Evolutionary conservation across 2,329 filamentous ascomycete species (phyloP), one percentile per base, ranked within the genome.

Genomic region (Macrophomina pseudophaseolina): DNA sequence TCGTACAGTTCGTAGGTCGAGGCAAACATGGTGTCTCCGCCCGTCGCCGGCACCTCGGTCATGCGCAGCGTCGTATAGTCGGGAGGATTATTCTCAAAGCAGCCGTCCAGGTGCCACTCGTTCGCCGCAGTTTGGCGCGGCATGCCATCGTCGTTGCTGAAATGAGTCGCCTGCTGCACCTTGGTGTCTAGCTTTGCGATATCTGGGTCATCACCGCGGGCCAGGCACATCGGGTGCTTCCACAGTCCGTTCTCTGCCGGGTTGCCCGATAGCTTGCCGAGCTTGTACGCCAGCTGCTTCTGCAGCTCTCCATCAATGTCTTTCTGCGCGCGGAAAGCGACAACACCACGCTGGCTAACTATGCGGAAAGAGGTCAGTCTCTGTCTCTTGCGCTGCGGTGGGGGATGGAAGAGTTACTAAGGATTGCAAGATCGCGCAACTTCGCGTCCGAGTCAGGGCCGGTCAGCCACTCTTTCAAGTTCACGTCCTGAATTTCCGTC

Each of bases 371-470:
- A 18, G 23, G 64, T 53, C 35, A 65, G 30, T 76, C n/a, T 28
- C n/a, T 9, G 16, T 5, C 5, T 16, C n/a, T 49, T 1, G 2
- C n/a, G 32, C 16, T 14, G 28, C 1, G 7, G 49, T 16, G 1
- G 49, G 9, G 8, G 12, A 28, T 8, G 38, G 23, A 16, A 7
- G 11, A 69, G 68, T 48, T 70, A 75, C 76, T 76, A 9, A 73
- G 72, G 38, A 78, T 73, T 4, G 88, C 89, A 0, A 92, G 79
- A 71, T 91, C 90, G 0, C 87, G 83, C 23, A 91, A 74, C 30
- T 90, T 79, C 46, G 88, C 85, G 62, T 91, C 88, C 0, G 87
- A 82, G 72, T 91, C 88, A 0, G 85, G 80, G 0, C 86, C 85
- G 35, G 86, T 79, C 4, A 91, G 80, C 42, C 91, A 87, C 40